These are phyloP conservation scores for Phlebiopsis flavidoalba DNA, from an alignment of 768 basidiomycete species.

Conservation along the genomic window DNA sequence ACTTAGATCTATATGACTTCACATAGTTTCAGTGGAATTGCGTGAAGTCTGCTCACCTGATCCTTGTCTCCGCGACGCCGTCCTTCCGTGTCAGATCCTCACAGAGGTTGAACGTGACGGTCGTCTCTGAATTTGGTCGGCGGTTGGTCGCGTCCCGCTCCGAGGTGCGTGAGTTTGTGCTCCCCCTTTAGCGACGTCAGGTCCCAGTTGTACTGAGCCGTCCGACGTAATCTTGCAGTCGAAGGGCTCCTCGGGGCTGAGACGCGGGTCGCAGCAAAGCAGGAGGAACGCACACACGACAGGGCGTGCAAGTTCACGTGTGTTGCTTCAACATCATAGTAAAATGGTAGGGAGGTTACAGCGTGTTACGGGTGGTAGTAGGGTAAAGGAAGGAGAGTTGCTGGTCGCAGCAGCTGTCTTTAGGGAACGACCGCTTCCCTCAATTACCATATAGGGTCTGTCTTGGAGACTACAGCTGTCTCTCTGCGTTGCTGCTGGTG, in stretches of 20 bases:
- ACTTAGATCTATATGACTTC: neutral
- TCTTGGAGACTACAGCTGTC: no score
- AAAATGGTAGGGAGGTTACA: neutral
- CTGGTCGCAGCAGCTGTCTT: neutral
- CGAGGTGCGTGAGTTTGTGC: slow-evolving; percentile 32
- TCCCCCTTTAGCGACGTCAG: slow-evolving; percentile 50
- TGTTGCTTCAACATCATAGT: neutral
- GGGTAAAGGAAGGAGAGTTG: neutral
- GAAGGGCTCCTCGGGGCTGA: slow-evolving; percentile 38
- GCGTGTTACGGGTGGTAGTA: neutral
- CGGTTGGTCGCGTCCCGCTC: slow-evolving; percentile 52
- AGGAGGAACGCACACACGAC: slow-evolving; percentile 10
- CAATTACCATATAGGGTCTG: no score
- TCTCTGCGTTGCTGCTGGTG: slow-evolving; percentile 3
- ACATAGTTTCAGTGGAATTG: neutral
- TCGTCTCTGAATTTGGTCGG: slow-evolving; percentile 59
- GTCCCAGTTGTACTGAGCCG: slow-evolving; percentile 53
- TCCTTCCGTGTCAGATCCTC: slow-evolving; percentile 45
- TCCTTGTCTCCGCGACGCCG: slow-evolving; percentile 47
- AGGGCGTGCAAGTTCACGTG: neutral
- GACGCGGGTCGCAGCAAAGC: slow-evolving; percentile 13
- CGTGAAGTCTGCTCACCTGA: slow-evolving; percentile 47
- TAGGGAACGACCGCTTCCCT: no score
- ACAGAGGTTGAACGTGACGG: slow-evolving; percentile 66
- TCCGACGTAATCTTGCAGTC: slow-evolving; percentile 46